phyloP scores from a whole-genome alignment of 1,284 basidiomycete species.

The Naganishia cerealis region DNA sequence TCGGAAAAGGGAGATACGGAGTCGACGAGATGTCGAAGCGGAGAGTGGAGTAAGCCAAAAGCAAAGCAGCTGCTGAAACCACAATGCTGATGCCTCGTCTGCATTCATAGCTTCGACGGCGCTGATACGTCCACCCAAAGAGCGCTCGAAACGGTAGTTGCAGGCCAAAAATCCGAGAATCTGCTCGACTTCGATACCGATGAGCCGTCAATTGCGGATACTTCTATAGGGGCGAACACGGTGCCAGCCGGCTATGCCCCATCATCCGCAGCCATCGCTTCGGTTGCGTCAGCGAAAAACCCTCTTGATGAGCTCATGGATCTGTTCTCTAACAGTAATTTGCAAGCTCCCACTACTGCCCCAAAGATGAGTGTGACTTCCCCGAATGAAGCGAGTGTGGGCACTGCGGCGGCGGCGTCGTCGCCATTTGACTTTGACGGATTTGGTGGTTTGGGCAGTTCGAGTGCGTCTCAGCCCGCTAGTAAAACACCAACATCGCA shows the following conservation, averaged over 20 bases:
- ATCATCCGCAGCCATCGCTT: constrained; percentile 31
- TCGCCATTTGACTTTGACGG: constrained; percentile 20
- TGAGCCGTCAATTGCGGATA: constrained; percentile 62
- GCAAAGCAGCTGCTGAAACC: constrained; percentile 11
- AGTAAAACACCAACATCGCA: constrained; percentile 10
- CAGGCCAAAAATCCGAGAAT: constrained; percentile 89
- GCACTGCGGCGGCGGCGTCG: constrained; percentile 12
- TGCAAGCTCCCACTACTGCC: constrained; percentile 14
- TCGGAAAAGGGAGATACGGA: constrained; percentile 78
- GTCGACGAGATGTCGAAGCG: constrained; percentile 73
- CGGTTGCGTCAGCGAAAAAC: constrained; percentile 58
- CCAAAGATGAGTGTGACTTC: constrained; percentile 18
- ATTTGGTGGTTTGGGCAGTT: constrained; percentile 9
- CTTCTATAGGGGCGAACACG: constrained; percentile 65
- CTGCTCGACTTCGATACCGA: constrained; percentile 87
- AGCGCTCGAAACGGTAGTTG: constrained; percentile 81
- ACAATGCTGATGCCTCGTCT: constrained; percentile 39
- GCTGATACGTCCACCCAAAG: constrained; percentile 66
- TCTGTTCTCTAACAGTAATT: constrained; percentile 65
- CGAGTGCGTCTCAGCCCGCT: constrained; percentile 4
- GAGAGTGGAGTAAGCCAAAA: constrained; percentile 64
- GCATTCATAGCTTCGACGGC: constrained; percentile 62
- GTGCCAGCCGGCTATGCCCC: constrained; percentile 31
- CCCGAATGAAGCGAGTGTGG: constrained; percentile 10
- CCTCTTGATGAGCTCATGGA: constrained; percentile 87